phyloP scores from a whole-genome alignment of 163 green algal genomes.

The Scenedesmus sp. region DNA sequence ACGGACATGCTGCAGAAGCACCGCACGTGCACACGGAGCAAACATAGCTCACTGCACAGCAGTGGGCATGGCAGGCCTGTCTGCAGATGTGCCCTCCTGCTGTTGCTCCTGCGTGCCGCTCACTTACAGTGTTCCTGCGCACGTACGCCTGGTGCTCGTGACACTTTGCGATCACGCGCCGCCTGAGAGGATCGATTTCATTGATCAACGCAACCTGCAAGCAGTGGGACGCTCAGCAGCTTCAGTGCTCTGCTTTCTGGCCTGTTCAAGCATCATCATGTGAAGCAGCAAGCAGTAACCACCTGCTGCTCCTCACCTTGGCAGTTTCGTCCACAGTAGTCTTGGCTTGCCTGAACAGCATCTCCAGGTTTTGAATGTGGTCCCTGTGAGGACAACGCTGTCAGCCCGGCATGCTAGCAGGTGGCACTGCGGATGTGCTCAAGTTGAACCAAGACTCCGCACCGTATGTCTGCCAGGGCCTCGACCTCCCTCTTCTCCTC shows the following conservation, averaged over 20 bases:
- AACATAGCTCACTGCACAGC: neutral
- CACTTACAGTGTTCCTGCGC: neutral
- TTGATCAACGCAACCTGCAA: slow-evolving; percentile 18
- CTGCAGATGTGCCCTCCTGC: neutral
- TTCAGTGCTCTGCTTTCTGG: neutral
- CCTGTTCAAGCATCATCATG: neutral
- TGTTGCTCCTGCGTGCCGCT: neutral
- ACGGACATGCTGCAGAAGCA: neutral
- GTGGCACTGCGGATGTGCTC: neutral
- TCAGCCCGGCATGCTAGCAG: neutral
- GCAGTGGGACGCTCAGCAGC: neutral
- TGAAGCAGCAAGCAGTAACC: neutral
- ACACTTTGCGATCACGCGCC: slow-evolving; percentile 12
- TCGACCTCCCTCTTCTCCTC: neutral
- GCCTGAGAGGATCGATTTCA: slow-evolving; percentile 28
- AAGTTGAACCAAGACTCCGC: neutral
- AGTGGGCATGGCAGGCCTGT: neutral
- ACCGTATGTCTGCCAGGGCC: slow-evolving; percentile 8
- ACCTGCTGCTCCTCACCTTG: neutral
- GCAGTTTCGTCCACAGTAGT: neutral
- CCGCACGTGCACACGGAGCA: neutral
- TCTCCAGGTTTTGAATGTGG: neutral
- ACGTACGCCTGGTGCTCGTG: slow-evolving; percentile 2
- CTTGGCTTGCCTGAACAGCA: slow-evolving; percentile 13
- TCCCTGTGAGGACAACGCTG: neutral